Evolutionary conservation across 2,329 filamentous ascomycete species (phyloP), one percentile per base, ranked within the genome.

Genomic region (Xylariaceae sp.): DNA sequence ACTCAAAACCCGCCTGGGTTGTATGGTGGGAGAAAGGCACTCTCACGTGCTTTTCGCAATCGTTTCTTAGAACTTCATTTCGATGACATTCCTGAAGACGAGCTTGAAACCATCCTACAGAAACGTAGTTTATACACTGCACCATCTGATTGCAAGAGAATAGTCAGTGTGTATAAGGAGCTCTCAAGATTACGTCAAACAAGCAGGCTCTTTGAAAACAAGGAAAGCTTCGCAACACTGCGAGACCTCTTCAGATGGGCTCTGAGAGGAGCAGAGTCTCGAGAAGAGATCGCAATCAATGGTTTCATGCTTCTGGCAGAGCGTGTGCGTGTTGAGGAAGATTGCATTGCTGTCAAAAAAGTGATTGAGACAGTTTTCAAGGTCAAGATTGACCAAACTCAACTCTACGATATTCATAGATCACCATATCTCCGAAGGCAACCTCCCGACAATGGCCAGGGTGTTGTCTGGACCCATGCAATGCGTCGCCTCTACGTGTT

Each of bases 241-340:
- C 84, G 95, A 81, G 95, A 99, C 73, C 79, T 99, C 40, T 99
- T 99, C 70, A 83, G 95, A 64, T 99, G 95, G 95, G 93, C 95
- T 2, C 77, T 96, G 54, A 84, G 95, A 66, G 85, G 87, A 54
- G 92, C 92, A 0, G 90, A 96, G 62, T 91, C 88, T 23, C 86
- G 93, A 10, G 89, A 98, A 61, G 88, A 97, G 61, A 86, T 99
- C 55, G 95, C 95, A 1, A 81, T 87, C 12, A 93, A 99, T 71
- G 95, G 95, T 0, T 99, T 93, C 71, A 97, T 99, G 92, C 83
- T 99, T 9, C 82, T 99, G 45, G 95, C 89, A 1, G 95, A 99
- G 75, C 86, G 96, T 64, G 95, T 99, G 7, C 87, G 95, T n/a
- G 93, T 97, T 65, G 82, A 87, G 4, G 90, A 95, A 65, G 95